Percentiles rank a stretch among this genome's conserved stretches.
Conservation (phyloP, 225 moss, liverwort and hornwort genomes). For the Sphagnum contortum region DNA sequence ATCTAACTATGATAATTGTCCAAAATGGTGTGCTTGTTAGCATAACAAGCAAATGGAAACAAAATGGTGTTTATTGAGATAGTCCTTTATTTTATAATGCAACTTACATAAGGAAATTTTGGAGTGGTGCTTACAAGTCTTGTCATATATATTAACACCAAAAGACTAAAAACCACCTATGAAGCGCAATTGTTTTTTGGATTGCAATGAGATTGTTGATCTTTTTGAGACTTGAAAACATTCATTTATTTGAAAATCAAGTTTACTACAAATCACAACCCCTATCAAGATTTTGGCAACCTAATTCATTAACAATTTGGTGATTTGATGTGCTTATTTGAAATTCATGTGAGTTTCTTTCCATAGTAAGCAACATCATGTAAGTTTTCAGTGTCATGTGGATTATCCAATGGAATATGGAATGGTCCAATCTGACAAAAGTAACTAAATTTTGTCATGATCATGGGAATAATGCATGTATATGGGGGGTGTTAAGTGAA, state of each 20-base stretch:
- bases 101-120: too few species aligned
- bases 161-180: slow-evolving; percentile 80
- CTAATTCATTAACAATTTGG: slow-evolving; percentile 86
- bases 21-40: too few species aligned
- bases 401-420: neutral
- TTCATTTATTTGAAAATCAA: slow-evolving; percentile 60
- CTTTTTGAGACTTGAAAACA: slow-evolving; percentile 67
- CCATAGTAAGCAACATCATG: slow-evolving; percentile 80
- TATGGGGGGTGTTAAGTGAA: too few species aligned
- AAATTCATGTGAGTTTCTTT: slow-evolving; percentile 85
- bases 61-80: too few species aligned
- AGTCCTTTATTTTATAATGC: too few species aligned
- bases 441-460: too few species aligned
- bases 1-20: too few species aligned
- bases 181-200: slow-evolving; percentile 84
- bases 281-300: slow-evolving; percentile 80
- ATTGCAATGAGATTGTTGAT: slow-evolving; percentile 70
- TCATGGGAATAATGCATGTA: too few species aligned
- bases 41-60: neutral
- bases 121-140: too few species aligned
- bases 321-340: slow-evolving; percentile 72
- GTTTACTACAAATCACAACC: slow-evolving; percentile 72
- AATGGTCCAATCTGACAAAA: neutral
- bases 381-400: slow-evolving; percentile 16
- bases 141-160: slow-evolving; percentile 56